phyloP scores from a whole-genome alignment of 2,329 filamentous ascomycete genomes.

The Aspergillus jensenii region DNA sequence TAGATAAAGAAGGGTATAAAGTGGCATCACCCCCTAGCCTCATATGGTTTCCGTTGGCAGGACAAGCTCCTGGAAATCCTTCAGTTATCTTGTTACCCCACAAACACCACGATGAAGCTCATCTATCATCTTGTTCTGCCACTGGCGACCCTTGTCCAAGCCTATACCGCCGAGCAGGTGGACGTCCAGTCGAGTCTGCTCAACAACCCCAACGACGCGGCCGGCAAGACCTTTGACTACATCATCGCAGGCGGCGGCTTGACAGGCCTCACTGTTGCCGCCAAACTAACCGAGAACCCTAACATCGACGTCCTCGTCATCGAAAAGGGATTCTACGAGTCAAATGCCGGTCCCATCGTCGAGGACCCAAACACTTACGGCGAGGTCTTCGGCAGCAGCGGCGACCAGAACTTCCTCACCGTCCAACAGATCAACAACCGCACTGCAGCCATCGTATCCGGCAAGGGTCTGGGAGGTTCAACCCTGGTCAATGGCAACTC shows the following conservation, averaged over 20 bases:
- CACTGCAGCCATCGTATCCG: conserved; percentile 20
- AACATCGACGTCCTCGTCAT: conserved; percentile 28
- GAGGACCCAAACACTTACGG: conserved; percentile 27
- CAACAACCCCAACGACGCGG: conserved; percentile 17
- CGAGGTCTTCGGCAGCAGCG: conserved; percentile 25
- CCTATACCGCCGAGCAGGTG: not conserved
- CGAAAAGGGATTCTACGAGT: conserved; percentile 31
- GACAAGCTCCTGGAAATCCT: too few species aligned
- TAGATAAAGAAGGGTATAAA: too few species aligned
- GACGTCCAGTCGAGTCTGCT: conserved; percentile 1
- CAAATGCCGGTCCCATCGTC: conserved; percentile 25
- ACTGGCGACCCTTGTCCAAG: too few species aligned
- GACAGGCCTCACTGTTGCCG: conserved; percentile 29
- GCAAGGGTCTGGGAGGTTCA: conserved; percentile 29
- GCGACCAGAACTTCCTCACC: conserved; percentile 23
- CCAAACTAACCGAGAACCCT: conserved; percentile 25
- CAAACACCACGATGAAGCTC: too few species aligned
- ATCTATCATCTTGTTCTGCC: too few species aligned
- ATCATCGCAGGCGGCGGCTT: conserved; percentile 32
- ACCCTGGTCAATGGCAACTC: conserved; percentile 29
- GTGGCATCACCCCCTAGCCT: too few species aligned
- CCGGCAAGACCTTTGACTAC: conserved; percentile 27
- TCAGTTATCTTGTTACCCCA: too few species aligned
- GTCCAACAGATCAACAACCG: conserved; percentile 20
- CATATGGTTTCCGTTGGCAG: too few species aligned